These are phyloP conservation scores for Populus ilicifolia DNA, from an alignment of 345 rosid genomes.

Conservation along the genomic window DNA sequence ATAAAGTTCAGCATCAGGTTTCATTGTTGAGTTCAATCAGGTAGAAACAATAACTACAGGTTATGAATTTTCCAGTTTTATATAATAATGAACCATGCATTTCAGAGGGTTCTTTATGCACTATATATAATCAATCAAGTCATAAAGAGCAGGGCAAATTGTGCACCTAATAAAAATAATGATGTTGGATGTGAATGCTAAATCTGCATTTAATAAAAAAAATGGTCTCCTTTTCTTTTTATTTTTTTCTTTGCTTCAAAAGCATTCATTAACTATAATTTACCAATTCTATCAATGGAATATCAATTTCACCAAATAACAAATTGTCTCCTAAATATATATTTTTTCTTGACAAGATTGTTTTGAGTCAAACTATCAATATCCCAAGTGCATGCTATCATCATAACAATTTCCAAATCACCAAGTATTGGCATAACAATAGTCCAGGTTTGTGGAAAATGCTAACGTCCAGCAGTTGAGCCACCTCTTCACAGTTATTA, in stretches of 20 bases:
- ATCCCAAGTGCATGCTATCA: neutral
- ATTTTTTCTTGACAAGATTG: neutral
- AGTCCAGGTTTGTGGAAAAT: neutral
- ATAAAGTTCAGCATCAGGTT: neutral
- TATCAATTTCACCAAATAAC: neutral
- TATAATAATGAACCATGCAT: neutral
- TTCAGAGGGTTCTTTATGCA: neutral
- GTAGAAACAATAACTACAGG: neutral
- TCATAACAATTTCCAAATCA: neutral
- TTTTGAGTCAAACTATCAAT: neutral
- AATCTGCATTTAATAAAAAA: neutral
- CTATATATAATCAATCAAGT: neutral
- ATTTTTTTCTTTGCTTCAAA: neutral
- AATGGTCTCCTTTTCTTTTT: neutral
- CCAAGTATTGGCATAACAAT: neutral
- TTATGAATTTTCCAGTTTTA: neutral
- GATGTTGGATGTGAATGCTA: neutral
- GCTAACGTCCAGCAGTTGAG: neutral
- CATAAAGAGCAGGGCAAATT: neutral
- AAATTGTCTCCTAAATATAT: neutral
- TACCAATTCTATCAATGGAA: neutral
- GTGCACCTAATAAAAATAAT: neutral
- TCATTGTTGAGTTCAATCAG: neutral
- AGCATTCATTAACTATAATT: neutral
- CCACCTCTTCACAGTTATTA: neutral